Conservation (phyloP, 208 protist genomes). For the Wallacemonas sp. region DNA sequence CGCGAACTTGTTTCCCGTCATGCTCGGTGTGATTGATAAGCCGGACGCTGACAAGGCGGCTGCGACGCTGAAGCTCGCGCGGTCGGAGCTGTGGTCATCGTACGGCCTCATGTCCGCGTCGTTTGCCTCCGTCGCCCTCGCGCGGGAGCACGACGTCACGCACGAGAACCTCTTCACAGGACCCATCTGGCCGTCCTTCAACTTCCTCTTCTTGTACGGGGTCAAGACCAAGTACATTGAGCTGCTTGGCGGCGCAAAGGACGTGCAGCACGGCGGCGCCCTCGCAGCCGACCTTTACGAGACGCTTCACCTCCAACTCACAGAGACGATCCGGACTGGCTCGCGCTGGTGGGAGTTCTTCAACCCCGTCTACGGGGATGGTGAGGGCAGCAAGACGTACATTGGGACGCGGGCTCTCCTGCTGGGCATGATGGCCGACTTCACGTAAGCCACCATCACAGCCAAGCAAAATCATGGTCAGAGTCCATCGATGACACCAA, state of each 20-base stretch:
- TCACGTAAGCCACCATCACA: slow-evolving; percentile 36
- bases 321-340: slow-evolving; percentile 42
- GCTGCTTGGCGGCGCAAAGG: slow-evolving; percentile 22
- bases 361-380: slow-evolving; percentile 64
- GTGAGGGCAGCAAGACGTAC: slow-evolving; percentile 77
- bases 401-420: slow-evolving; percentile 60
- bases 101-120: slow-evolving; percentile 81
- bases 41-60: slow-evolving; percentile 35
- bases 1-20: slow-evolving; percentile 72
- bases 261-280: slow-evolving; percentile 10
- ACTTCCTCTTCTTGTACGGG: slow-evolving; percentile 64
- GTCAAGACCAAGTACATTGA: slow-evolving; percentile 64
- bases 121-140: slow-evolving; percentile 55
- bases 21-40: slow-evolving; percentile 55
- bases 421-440: slow-evolving; percentile 57
- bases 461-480: too few species aligned
- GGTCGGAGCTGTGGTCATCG: slow-evolving; percentile 42
- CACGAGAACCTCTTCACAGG: slow-evolving; percentile 79
- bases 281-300: slow-evolving; percentile 33
- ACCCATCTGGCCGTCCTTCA: slow-evolving; percentile 63
- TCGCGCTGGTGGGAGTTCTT: slow-evolving; percentile 71
- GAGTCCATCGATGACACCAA: too few species aligned
- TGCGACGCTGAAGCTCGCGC: slow-evolving; percentile 51
- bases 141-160: slow-evolving; percentile 41
- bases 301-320: slow-evolving; percentile 37